These are phyloP conservation scores for Syzygium oleosum DNA, from an alignment of 345 rosid genomes.

Conservation along the genomic window DNA sequence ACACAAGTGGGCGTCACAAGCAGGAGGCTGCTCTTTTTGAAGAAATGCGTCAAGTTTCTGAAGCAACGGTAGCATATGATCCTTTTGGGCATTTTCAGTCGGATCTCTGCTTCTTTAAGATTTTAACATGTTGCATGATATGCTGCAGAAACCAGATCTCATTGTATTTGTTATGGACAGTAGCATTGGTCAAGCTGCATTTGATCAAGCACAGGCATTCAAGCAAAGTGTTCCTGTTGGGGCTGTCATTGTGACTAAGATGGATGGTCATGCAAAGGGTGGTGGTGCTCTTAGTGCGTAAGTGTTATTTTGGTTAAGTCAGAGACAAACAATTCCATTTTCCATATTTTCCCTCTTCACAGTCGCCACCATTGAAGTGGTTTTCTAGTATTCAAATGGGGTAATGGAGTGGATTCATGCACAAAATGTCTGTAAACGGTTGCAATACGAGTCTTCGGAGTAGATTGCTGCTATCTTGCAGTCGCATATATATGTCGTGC, in stretches of 20 bases:
- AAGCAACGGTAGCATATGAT: conserved; percentile 62
- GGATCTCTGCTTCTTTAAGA: background rate
- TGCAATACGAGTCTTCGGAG: background rate
- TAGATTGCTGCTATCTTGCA: background rate
- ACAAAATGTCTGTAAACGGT: background rate
- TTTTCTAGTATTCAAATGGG: background rate
- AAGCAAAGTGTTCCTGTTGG: conserved; percentile 87
- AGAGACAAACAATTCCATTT: background rate
- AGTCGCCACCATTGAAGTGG: background rate
- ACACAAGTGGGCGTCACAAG: conserved; percentile 93
- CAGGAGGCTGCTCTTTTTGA: conserved; percentile 96
- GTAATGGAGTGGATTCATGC: background rate
- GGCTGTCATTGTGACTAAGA: conserved; percentile 86
- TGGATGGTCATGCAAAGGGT: conserved; percentile 99
- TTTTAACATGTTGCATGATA: conserved; percentile 1
- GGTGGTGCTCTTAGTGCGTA: conserved; percentile 98
- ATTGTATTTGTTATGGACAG: conserved; percentile 92
- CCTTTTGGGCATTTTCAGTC: background rate
- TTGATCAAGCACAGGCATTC: conserved; percentile 92
- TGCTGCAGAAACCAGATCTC: conserved; percentile 85
- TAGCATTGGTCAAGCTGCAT: conserved; percentile 94
- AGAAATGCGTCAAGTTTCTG: conserved; percentile 97
- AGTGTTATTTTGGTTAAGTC: conserved; percentile 15
- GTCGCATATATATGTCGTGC: background rate
- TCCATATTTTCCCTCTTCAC: background rate